Conservation (phyloP, 1,284 basidiomycete genomes). For the Ganoderma lucidum region DNA sequence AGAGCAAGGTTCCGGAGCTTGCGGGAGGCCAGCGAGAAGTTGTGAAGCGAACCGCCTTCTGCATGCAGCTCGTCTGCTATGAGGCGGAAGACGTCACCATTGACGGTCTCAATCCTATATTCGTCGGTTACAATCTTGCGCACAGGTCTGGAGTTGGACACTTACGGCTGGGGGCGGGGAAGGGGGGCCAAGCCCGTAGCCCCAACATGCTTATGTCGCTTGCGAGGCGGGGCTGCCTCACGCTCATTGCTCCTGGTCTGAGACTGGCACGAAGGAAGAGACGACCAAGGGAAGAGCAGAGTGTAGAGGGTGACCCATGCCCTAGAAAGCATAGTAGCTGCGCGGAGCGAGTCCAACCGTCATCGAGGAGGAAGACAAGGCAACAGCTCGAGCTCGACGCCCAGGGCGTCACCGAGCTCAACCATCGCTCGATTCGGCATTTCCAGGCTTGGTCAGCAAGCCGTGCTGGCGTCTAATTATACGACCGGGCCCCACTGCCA, state of each 20-base stretch:
- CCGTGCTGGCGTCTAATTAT: too few relatives aligned
- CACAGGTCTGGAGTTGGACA: background rate
- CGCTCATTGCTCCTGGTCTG: background rate
- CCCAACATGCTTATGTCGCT: background rate
- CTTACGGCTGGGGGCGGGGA: background rate
- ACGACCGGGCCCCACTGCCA: too few relatives aligned
- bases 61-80: background rate
- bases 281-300: background rate
- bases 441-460: too few relatives aligned
- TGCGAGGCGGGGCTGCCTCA: background rate
- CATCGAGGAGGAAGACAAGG: too few relatives aligned
- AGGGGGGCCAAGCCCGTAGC: background rate
- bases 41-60: background rate
- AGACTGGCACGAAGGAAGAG: background rate
- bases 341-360: too few relatives aligned
- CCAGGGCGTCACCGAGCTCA: too few relatives aligned
- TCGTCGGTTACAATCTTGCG: too few relatives aligned
- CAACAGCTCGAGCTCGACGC: too few relatives aligned
- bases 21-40: background rate
- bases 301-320: background rate
- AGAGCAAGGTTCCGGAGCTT: background rate
- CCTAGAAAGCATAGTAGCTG: background rate
- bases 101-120: background rate
- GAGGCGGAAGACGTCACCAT: background rate
- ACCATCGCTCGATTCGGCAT: too few relatives aligned